Evolutionary conservation across 768 basidiomycete species (phyloP).

Genomic region (Rickenella mellea): DNA sequence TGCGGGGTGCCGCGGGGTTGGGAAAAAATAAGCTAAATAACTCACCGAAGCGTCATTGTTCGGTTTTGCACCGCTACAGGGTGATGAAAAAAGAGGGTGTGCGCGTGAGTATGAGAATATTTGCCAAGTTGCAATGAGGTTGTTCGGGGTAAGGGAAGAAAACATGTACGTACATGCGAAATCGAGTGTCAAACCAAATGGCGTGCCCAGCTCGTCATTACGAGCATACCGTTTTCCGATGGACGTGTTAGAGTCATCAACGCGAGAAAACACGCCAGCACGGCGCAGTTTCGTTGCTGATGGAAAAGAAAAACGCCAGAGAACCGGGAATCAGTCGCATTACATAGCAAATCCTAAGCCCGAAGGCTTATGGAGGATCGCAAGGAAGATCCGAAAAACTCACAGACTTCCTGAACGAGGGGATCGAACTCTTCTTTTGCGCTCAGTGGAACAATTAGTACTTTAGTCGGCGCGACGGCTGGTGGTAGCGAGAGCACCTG

Average conservation of each 20-base stretch:
- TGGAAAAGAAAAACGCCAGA: constrained; percentile 10
- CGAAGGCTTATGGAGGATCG: neutral
- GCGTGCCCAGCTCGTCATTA: constrained; percentile 97
- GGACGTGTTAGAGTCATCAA: constrained; percentile 90
- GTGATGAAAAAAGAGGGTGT: constrained; percentile 2
- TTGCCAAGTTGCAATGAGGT: constrained; percentile 23
- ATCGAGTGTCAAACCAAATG: constrained; percentile 92
- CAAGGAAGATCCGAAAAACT: constrained; percentile 26
- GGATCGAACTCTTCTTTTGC: constrained; percentile 77
- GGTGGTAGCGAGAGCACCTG: constrained; percentile 88
- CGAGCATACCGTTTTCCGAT: constrained; percentile 97
- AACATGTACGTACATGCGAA: constrained; percentile 63
- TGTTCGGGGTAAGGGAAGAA: constrained; percentile 7
- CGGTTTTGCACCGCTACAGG: constrained; percentile 76
- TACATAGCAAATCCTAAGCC: no score
- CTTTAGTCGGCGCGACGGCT: constrained; percentile 90
- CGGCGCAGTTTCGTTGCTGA: constrained; percentile 79
- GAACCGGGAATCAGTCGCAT: neutral
- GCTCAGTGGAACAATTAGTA: constrained; percentile 91
- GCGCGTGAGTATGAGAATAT: constrained; percentile 8
- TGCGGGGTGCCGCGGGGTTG: no score
- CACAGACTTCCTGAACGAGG: constrained; percentile 83
- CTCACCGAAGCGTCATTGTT: constrained; percentile 90
- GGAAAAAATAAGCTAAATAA: no score
- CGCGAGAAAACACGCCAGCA: constrained; percentile 84